These are phyloP conservation scores for Saccharomycopsis capsularis DNA, from an alignment of 805 yeast species.

Conservation along the genomic window DNA sequence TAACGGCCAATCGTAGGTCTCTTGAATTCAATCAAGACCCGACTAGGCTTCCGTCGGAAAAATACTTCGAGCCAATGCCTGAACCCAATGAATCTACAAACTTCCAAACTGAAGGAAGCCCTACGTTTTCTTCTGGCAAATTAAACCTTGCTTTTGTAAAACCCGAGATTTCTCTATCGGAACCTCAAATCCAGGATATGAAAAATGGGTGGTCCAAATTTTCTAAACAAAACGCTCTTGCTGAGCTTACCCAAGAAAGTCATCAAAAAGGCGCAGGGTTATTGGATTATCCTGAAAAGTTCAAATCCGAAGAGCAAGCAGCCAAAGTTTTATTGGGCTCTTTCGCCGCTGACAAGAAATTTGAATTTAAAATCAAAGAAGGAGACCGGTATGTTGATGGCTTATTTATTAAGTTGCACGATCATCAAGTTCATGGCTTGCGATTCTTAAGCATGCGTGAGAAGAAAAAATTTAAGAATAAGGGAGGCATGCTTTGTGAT, in stretches of 20 bases:
- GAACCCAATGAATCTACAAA: too few relatives aligned
- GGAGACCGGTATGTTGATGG: constrained; percentile 29
- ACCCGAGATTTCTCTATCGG: too few relatives aligned
- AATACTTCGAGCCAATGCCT: too few relatives aligned
- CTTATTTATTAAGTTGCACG: constrained; percentile 32
- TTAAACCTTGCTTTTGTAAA: too few relatives aligned
- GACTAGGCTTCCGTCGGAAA: too few relatives aligned
- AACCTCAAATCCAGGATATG: constrained; percentile 24
- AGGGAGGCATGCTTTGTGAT: constrained; percentile 91
- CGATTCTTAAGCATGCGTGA: constrained; percentile 92
- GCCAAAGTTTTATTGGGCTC: background rate
- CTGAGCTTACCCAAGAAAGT: background rate
- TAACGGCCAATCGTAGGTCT: too few relatives aligned
- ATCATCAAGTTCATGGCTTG: constrained; percentile 85
- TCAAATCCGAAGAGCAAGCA: background rate
- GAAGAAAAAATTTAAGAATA: constrained; percentile 43
- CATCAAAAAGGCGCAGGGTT: background rate
- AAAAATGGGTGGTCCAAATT: constrained; percentile 9
- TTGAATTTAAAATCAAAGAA: background rate
- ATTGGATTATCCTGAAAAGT: background rate
- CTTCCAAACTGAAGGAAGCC: too few relatives aligned
- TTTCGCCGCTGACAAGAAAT: background rate
- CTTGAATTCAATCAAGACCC: too few relatives aligned
- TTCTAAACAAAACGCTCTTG: background rate
- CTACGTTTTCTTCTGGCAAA: too few relatives aligned